These are phyloP conservation scores for Apiotrichum domesticum DNA, from an alignment of 1,284 basidiomycete species.

Conservation along the genomic window DNA sequence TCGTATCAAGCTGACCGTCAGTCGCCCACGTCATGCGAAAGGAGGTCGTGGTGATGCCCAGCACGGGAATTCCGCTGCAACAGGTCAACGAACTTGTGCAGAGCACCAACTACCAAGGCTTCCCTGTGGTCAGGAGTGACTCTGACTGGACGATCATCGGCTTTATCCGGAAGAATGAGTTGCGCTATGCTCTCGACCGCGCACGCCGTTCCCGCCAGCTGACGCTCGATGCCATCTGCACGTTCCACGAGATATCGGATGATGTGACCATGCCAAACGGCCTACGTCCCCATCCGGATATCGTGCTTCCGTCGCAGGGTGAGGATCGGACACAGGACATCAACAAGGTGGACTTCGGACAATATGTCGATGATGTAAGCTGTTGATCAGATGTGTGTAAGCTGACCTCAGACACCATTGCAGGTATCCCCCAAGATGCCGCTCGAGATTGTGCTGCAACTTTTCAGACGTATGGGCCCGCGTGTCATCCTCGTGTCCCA, in stretches of 20 bases:
- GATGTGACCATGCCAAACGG: conserved; percentile 25
- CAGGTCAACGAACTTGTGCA: conserved; percentile 68
- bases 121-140: conserved; percentile 67
- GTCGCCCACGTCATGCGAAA: conserved; percentile 85
- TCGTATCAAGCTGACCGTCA: conserved; percentile 36
- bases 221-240: conserved; percentile 61
- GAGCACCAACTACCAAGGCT: conserved; percentile 74
- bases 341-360: conserved; percentile 64
- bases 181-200: conserved; percentile 79
- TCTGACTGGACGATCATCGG: conserved; percentile 63
- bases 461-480: conserved; percentile 93
- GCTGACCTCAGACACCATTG: conserved; percentile 65
- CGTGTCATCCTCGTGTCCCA: conserved; percentile 89
- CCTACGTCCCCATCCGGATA: conserved; percentile 24
- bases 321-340: conserved; percentile 9
- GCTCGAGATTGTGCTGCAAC: conserved; percentile 91
- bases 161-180: conserved; percentile 79
- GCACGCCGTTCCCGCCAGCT: conserved; percentile 60
- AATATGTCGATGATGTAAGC: conserved; percentile 82
- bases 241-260: conserved; percentile 52
- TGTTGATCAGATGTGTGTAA: not conserved
- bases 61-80: conserved; percentile 66
- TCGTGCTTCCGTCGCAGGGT: conserved; percentile 25
- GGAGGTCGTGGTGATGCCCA: conserved; percentile 66
- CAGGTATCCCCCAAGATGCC: conserved; percentile 89